Evolutionary conservation across 75 land plant genomes (phyloP), one percentile per base, ranked within the genome.

Genomic region (Sequoia sempervirens): DNA sequence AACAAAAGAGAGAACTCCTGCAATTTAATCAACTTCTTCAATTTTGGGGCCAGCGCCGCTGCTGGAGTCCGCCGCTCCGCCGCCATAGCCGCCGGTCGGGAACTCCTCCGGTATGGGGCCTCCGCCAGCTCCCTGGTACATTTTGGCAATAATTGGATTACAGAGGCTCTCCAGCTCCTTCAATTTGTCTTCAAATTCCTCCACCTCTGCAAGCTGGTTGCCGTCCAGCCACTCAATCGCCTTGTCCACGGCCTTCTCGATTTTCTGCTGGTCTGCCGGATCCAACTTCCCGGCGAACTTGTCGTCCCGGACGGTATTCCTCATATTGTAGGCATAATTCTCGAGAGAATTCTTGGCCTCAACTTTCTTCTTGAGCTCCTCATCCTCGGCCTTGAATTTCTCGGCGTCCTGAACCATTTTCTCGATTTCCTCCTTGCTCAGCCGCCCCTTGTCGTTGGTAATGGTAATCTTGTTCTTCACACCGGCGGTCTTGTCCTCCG

Each of bases 391-490:
- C 87, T 91, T 93, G 88, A 86, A 93, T 86, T 85, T 86, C 88
- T 93, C 92, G 2, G 93, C 93, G 10, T 92, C 93, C 74, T 87
- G 82, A 1, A 92, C 93, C 91, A 92, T 84, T 81, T 83, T 88
- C 81, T 90, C 91, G 23, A 92, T 92, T 56, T 92, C 93, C 20
- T 92, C 93, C 87, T 90, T 92, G 85, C 94, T 91, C 86, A 91
- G 53, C 72, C 94, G 82, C 15, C 92, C 92, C 84, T 92, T 92
- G 84, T 90, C 90, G 40, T 92, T 92, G 17, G 91, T 88, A 52
- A 92, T 92, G 41, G 91, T 89, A 18, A 90, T 90, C 87, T 90
- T 88, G 89, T 90, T 90, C 91, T 86, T 92, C 84, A 86, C 84
- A 13, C 93, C 93, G 14, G 93, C 87, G 46, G 89, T 92, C 87